Evolutionary conservation across 208 protist genomes (phyloP).

Genomic region (Trypanosoma cruzi): DNA sequence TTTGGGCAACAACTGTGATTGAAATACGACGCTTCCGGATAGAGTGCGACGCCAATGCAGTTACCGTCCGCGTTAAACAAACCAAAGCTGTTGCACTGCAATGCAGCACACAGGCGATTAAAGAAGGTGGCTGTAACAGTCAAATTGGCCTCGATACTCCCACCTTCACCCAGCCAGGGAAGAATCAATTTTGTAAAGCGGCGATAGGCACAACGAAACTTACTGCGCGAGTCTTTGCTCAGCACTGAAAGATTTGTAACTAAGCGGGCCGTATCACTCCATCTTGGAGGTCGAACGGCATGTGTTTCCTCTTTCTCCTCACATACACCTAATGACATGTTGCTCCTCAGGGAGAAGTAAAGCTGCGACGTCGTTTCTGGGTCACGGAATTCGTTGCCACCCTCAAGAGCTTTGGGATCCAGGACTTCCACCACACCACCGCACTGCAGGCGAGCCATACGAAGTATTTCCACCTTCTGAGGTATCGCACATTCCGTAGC

Average conservation of each 20-base stretch:
- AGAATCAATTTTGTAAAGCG: conserved; percentile 47
- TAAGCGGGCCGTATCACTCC: conserved; percentile 46
- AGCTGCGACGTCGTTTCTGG: background rate
- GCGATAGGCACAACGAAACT: conserved; percentile 57
- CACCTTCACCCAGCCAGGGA: conserved; percentile 30
- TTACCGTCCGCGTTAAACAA: conserved; percentile 44
- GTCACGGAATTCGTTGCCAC: background rate
- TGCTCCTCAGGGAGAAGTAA: conserved; percentile 3
- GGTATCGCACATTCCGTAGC: conserved; percentile 18
- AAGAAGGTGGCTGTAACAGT: conserved; percentile 45
- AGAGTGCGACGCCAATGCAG: conserved; percentile 57
- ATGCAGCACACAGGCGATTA: conserved; percentile 51
- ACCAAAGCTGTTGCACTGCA: conserved; percentile 74
- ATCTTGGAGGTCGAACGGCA: conserved; percentile 32
- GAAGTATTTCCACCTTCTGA: conserved; percentile 23
- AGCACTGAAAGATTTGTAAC: conserved; percentile 70
- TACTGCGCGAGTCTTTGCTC: conserved; percentile 45
- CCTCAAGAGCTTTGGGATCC: conserved; percentile 9
- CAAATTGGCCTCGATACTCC: background rate
- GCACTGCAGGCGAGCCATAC: background rate
- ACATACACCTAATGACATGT: conserved; percentile 8
- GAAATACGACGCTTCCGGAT: conserved; percentile 75
- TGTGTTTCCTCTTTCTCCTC: conserved; percentile 4
- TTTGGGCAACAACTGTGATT: conserved; percentile 80
- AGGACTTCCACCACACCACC: conserved; percentile 16